phyloP scores from a whole-genome alignment of 176 grass and related monocot species.

The Lolium rigidum region DNA sequence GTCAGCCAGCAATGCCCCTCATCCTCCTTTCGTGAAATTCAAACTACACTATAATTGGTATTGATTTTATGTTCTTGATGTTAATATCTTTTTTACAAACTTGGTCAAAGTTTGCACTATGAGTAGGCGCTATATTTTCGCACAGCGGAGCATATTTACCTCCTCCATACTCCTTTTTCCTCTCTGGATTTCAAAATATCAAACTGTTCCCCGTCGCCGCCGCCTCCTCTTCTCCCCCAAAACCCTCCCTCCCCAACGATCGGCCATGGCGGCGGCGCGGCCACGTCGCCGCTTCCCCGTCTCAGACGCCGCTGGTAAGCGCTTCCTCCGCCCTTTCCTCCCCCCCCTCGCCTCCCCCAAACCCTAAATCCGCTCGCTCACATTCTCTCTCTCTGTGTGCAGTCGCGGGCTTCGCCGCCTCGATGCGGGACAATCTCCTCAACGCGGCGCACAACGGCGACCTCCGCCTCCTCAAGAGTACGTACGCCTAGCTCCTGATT shows the following conservation, averaged over 20 bases:
- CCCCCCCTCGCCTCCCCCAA: background rate
- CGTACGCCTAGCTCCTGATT: background rate
- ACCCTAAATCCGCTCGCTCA: background rate
- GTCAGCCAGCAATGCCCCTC: too few relatives aligned
- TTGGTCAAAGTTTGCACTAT: too few relatives aligned
- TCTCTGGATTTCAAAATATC: too few relatives aligned
- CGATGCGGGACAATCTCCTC: constrained; percentile 6
- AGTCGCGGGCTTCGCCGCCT: background rate
- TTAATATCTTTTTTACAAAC: too few relatives aligned
- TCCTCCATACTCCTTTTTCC: too few relatives aligned
- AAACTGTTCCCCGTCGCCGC: too few relatives aligned
- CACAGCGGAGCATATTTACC: too few relatives aligned
- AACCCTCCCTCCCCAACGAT: background rate
- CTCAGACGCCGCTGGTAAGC: background rate
- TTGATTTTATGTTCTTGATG: too few relatives aligned
- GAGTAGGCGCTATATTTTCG: too few relatives aligned
- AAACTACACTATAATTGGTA: too few relatives aligned
- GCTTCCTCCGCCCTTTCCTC: background rate
- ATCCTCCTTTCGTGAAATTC: too few relatives aligned
- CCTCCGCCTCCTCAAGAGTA: constrained; percentile 3
- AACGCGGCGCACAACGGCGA: constrained; percentile 20
- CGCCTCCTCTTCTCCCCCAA: background rate
- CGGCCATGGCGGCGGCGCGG: background rate
- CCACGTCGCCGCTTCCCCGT: background rate
- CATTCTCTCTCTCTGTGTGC: background rate